Conservation (phyloP, 257 asterid genomes). For the Nyctanthes arbortristis region DNA sequence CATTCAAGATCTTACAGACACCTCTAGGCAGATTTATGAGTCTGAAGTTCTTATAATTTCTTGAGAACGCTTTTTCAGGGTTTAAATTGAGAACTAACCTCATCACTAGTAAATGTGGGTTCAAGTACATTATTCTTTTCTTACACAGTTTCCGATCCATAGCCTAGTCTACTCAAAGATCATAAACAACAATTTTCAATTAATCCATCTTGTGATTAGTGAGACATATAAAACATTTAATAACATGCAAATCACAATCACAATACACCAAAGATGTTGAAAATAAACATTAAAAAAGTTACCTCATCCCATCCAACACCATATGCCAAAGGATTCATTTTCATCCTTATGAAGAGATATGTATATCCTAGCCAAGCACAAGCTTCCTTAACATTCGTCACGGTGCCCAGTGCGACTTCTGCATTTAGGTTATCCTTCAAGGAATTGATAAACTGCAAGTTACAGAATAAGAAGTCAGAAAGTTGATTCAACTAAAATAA, state of each 20-base stretch:
- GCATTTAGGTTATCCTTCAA: conserved; percentile 96
- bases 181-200: not conserved
- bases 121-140: not conserved
- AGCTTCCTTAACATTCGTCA: conserved; percentile 98
- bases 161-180: not conserved
- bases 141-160: not conserved
- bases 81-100: not conserved
- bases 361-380: conserved; percentile 99
- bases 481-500: no score
- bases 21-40: not conserved
- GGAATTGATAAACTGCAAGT: conserved; percentile 81
- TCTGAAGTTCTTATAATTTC: not conserved
- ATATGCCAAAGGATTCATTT: conserved; percentile 94
- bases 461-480: not conserved
- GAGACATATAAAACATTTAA: not conserved
- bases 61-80: not conserved
- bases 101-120: not conserved
- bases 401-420: conserved; percentile 98
- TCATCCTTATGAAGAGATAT: conserved; percentile 96
- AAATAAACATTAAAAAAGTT: conserved; percentile 19
- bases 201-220: not conserved
- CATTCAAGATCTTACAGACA: not conserved
- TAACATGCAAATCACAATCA: conserved; percentile 1
- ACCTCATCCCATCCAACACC: conserved; percentile 99
- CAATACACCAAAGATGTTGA: conserved; percentile 9